Conservation (phyloP, 768 basidiomycete species). For the Tulasnella sp. region DNA sequence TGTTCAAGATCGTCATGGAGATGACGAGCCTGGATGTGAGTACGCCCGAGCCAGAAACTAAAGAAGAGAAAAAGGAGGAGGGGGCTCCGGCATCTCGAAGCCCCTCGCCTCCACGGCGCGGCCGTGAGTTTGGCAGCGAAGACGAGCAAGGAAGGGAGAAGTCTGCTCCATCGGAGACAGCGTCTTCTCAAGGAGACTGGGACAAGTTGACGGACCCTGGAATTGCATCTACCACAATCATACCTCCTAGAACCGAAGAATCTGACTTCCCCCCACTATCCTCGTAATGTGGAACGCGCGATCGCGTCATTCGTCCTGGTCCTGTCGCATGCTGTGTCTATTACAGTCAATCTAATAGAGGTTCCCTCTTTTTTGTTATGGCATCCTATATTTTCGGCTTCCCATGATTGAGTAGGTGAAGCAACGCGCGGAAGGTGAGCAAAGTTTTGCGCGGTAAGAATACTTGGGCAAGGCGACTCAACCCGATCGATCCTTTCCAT, state of each 20-base stretch:
- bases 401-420: slow-evolving; percentile 56
- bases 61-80: not conserved
- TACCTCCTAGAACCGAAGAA: not conserved
- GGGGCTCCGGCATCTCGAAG: not conserved
- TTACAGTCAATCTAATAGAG: slow-evolving; percentile 16
- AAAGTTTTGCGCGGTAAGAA: not conserved
- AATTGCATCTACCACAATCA: slow-evolving; percentile 1
- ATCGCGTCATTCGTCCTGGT: not conserved
- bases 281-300: no score
- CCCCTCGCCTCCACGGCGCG: not conserved
- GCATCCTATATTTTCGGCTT: not conserved
- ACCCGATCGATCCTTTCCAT: not conserved
- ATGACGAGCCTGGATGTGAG: slow-evolving; percentile 85
- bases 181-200: slow-evolving; percentile 77
- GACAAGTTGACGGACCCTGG: slow-evolving; percentile 68
- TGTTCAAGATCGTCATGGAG: slow-evolving; percentile 78
- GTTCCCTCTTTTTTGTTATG: slow-evolving; percentile 12
- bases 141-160: slow-evolving; percentile 44
- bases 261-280: no score
- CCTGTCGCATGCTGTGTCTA: slow-evolving; percentile 1
- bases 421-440: slow-evolving; percentile 64
- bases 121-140: slow-evolving; percentile 20
- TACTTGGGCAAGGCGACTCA: not conserved
- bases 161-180: slow-evolving; percentile 69
- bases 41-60: slow-evolving; percentile 29